Conservation (phyloP, 2,329 filamentous ascomycete genomes). For the Aspergillus latus region DNA sequence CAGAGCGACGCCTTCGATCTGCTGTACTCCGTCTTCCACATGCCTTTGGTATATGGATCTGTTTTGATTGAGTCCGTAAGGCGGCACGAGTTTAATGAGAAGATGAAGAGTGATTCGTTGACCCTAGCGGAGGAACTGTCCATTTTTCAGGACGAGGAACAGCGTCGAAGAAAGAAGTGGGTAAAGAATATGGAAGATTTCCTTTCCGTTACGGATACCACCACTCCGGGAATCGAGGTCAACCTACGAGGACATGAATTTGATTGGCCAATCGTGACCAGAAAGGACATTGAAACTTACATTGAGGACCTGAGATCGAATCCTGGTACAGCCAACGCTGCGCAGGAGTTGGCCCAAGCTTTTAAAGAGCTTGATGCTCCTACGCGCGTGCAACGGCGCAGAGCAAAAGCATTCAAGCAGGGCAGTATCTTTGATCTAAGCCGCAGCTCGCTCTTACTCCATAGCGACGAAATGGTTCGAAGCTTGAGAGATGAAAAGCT, state of each 20-base stretch:
- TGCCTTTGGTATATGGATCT: constrained; percentile 87
- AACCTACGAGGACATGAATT: constrained; percentile 78
- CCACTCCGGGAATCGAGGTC: constrained; percentile 76
- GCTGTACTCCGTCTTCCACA: constrained; percentile 73
- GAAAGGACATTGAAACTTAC: constrained; percentile 75
- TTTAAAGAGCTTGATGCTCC: constrained; percentile 77
- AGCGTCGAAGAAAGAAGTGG: constrained; percentile 86
- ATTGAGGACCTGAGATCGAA: constrained; percentile 65
- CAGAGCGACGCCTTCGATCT: constrained; percentile 81
- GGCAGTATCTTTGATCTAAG: constrained; percentile 92
- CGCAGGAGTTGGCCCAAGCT: constrained; percentile 72
- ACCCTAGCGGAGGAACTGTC: constrained; percentile 91
- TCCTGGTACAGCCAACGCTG: constrained; percentile 63
- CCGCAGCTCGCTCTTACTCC: constrained; percentile 79
- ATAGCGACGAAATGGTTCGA: constrained; percentile 78
- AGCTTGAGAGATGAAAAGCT: constrained; percentile 80
- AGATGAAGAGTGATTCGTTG: constrained; percentile 82
- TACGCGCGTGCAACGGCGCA: constrained; percentile 80
- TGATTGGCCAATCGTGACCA: constrained; percentile 73
- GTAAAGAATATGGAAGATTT: constrained; percentile 77
- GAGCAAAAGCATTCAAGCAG: constrained; percentile 92
- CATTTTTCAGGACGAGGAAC: constrained; percentile 86
- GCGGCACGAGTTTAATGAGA: constrained; percentile 86
- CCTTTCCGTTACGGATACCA: constrained; percentile 65
- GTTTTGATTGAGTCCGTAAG: constrained; percentile 82